These are phyloP conservation scores for Aspergillus luchuensis DNA, from an alignment of 2,329 filamentous ascomycete species.

Conservation along the genomic window DNA sequence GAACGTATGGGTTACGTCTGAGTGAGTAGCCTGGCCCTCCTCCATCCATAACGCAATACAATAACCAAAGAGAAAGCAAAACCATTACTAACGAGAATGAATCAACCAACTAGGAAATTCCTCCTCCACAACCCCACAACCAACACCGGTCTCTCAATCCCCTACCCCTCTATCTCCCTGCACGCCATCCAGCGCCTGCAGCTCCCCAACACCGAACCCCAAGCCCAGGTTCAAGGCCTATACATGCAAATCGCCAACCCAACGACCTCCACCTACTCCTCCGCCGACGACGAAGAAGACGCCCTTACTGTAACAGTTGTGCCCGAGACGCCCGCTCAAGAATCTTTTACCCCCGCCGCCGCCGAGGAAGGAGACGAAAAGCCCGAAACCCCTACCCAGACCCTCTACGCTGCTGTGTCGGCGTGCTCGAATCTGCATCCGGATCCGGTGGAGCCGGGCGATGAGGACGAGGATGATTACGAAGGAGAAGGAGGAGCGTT, in stretches of 20 bases:
- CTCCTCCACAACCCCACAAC: constrained; percentile 42
- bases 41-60: background rate
- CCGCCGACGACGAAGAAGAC: constrained; percentile 45
- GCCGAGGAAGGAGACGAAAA: constrained; percentile 29
- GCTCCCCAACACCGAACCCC: constrained; percentile 29
- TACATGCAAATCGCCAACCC: constrained; percentile 50
- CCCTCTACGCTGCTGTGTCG: constrained; percentile 49
- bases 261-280: constrained; percentile 22
- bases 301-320: constrained; percentile 48
- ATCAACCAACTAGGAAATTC: constrained; percentile 41
- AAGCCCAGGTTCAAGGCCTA: constrained; percentile 44
- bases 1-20: constrained; percentile 52
- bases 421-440: constrained; percentile 53
- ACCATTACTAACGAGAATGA: constrained; percentile 1
- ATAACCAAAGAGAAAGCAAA: no score
- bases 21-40: constrained; percentile 36
- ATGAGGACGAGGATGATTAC: constrained; percentile 38
- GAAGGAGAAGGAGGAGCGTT: constrained; percentile 28
- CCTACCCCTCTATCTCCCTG: constrained; percentile 52
- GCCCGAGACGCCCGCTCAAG: constrained; percentile 27
- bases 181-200: constrained; percentile 51
- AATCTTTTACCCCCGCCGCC: constrained; percentile 9
- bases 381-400: constrained; percentile 42
- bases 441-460: constrained; percentile 42
- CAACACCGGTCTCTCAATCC: constrained; percentile 46